These are phyloP conservation scores for Patellaria atrata DNA, from an alignment of 495 filamentous ascomycete species.

Conservation along the genomic window DNA sequence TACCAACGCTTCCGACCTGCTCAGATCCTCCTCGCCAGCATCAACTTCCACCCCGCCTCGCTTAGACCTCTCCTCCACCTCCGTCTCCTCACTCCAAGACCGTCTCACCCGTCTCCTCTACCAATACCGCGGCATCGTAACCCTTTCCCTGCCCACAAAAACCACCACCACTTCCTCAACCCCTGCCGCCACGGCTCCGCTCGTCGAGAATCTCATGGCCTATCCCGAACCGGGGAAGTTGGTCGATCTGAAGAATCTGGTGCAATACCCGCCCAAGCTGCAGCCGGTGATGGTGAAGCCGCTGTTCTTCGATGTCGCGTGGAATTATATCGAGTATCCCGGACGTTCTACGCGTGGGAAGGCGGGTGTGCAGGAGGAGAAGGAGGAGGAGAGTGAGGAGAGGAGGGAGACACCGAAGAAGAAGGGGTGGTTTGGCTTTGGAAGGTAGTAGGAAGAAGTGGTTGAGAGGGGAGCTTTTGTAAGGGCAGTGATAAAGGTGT, in stretches of 20 bases:
- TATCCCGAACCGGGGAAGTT: slow-evolving; percentile 46
- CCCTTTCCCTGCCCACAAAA: slow-evolving; percentile 46
- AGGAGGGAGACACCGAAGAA: slow-evolving; percentile 46
- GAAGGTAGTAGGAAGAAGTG: slow-evolving; percentile 49
- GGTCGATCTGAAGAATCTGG: slow-evolving; percentile 62
- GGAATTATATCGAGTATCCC: slow-evolving; percentile 96
- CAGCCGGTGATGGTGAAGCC: slow-evolving; percentile 85
- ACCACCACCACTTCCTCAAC: slow-evolving; percentile 24
- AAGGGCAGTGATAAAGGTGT: too few species aligned
- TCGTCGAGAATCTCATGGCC: slow-evolving; percentile 59
- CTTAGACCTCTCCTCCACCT: slow-evolving; percentile 42
- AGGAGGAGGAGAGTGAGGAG: slow-evolving; percentile 30
- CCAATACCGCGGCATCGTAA: slow-evolving; percentile 68
- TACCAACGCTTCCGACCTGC: slow-evolving; percentile 22
- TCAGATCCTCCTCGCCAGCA: neutral
- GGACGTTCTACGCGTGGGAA: slow-evolving; percentile 31
- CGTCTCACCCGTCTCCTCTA: slow-evolving; percentile 53
- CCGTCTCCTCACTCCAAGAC: slow-evolving; percentile 40
- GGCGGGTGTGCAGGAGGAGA: slow-evolving; percentile 20
- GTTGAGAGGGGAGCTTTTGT: too few species aligned
- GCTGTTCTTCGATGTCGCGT: slow-evolving; percentile 89
- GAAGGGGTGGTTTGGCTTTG: slow-evolving; percentile 85
- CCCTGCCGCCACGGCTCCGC: slow-evolving; percentile 30
- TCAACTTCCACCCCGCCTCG: slow-evolving; percentile 38
- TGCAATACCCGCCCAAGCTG: slow-evolving; percentile 71